Percentiles rank a stretch among this genome's conserved stretches.
Conservation (phyloP, 2,329 filamentous ascomycete species). For the Cladobotryum mycophilum region DNA sequence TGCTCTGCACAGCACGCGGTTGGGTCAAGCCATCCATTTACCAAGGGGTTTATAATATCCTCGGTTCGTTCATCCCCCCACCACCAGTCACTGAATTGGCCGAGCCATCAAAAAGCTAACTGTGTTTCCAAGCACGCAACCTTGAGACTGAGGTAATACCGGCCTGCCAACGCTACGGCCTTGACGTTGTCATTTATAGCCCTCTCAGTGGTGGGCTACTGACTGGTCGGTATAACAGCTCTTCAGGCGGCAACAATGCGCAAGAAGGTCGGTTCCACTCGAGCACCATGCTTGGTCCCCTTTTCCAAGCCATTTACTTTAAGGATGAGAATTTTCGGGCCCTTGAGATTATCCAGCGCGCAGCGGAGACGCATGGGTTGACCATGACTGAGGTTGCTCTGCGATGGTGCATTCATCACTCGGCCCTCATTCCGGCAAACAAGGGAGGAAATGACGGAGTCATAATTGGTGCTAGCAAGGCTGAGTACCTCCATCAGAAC, state of each 20-base stretch:
- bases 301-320: conserved; percentile 44
- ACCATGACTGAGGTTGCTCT: conserved; percentile 62
- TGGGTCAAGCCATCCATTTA: conserved; percentile 75
- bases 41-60: conserved; percentile 73
- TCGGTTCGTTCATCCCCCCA: conserved; percentile 31
- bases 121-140: conserved; percentile 37
- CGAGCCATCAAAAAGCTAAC: not conserved
- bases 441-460: conserved; percentile 40
- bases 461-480: conserved; percentile 44
- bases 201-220: conserved; percentile 6
- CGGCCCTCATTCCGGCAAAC: conserved; percentile 32
- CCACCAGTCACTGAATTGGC: too few species aligned
- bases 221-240: conserved; percentile 1
- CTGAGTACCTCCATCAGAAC: conserved; percentile 45
- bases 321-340: conserved; percentile 52
- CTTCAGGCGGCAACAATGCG: not conserved
- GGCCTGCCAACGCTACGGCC: conserved; percentile 24
- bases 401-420: conserved; percentile 64
- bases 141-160: conserved; percentile 65
- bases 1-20: conserved; percentile 63
- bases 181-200: conserved; percentile 6
- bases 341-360: conserved; percentile 55
- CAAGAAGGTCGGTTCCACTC: not conserved
- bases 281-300: conserved; percentile 1
- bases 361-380: conserved; percentile 56